phyloP scores from a whole-genome alignment of 2,329 filamentous ascomycete genomes.

The Exophiala phaeomuriformis region DNA sequence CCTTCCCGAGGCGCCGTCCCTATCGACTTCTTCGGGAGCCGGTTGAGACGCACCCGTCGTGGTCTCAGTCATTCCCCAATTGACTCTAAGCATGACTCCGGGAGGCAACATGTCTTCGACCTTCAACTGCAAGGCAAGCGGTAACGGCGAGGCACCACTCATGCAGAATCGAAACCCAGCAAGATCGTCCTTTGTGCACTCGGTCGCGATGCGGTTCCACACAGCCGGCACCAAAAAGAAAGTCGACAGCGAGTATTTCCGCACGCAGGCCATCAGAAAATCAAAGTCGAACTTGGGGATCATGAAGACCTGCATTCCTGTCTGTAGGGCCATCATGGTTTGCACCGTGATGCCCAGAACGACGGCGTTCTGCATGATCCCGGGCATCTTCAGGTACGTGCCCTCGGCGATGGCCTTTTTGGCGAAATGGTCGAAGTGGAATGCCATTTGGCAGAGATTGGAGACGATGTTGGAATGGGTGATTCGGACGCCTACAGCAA shows the following conservation, averaged over 20 bases:
- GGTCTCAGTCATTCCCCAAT: conserved; percentile 51
- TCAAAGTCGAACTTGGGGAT: conserved; percentile 18
- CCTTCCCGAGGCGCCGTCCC: conserved; percentile 43
- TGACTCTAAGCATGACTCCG: conserved; percentile 13
- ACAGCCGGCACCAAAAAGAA: conserved; percentile 19
- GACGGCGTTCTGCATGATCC: conserved; percentile 19
- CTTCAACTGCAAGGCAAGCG: conserved; percentile 8
- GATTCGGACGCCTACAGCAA: conserved; percentile 10
- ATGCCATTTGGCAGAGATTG: conserved; percentile 19
- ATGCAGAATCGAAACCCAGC: conserved; percentile 13
- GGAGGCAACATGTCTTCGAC: conserved; percentile 14
- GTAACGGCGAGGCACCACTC: conserved; percentile 17
- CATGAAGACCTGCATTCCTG: conserved; percentile 20
- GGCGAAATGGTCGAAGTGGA: conserved; percentile 16
- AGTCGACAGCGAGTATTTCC: conserved; percentile 12
- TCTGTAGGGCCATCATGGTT: conserved; percentile 16
- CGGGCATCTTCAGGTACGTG: conserved; percentile 16
- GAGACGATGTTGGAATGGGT: conserved; percentile 18
- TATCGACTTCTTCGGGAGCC: conserved; percentile 35
- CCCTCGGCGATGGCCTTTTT: conserved; percentile 11
- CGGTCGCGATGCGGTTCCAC: conserved; percentile 18
- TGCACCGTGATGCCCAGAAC: conserved; percentile 17
- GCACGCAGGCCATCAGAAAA: conserved; percentile 8
- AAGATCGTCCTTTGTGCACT: conserved; percentile 14
- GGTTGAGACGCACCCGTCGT: conserved; percentile 30